Percentiles rank a stretch among this genome's conserved stretches.
phyloP scores from a whole-genome alignment of 129 eudicot species.

The Cynara cardunculus region DNA sequence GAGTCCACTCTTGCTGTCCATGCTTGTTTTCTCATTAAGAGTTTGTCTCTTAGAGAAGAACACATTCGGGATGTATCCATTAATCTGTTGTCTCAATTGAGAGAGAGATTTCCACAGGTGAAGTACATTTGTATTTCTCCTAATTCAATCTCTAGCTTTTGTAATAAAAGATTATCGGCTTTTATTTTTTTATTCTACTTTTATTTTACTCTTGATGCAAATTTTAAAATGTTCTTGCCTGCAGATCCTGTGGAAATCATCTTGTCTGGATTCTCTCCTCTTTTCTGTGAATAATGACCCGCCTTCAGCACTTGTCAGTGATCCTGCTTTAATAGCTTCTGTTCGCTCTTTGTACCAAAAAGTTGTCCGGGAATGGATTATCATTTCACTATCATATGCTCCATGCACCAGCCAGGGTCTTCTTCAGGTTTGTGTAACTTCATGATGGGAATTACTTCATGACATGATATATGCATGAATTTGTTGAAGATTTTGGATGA shows the following conservation, averaged over 20 bases:
- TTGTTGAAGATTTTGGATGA: neutral
- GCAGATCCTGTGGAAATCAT: slow-evolving; percentile 94
- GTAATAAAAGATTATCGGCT: neutral
- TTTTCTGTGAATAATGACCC: slow-evolving; percentile 79
- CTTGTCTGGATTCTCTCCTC: slow-evolving; percentile 84
- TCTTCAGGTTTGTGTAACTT: slow-evolving; percentile 73
- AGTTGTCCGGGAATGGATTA: slow-evolving; percentile 86
- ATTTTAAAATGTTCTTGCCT: slow-evolving; percentile 19
- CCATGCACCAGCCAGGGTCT: slow-evolving; percentile 99
- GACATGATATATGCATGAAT: neutral
- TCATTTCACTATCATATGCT: slow-evolving; percentile 89
- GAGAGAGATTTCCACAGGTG: slow-evolving; percentile 98
- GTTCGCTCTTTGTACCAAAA: slow-evolving; percentile 89
- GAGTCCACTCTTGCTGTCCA: slow-evolving; percentile 80
- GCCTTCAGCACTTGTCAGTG: slow-evolving; percentile 68
- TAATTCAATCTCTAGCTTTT: neutral
- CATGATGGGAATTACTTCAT: neutral
- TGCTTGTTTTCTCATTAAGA: slow-evolving; percentile 85
- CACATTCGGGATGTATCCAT: slow-evolving; percentile 81
- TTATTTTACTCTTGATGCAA: slow-evolving; percentile 7
- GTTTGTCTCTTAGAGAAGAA: slow-evolving; percentile 87
- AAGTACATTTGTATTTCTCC: neutral
- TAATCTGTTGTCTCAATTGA: slow-evolving; percentile 64
- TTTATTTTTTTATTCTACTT: neutral
- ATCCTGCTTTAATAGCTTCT: slow-evolving; percentile 76